A percentile compares a stretch with the other conserved stretches of the same genome.
Evolutionary conservation across 169 alveolate species (phyloP).

Genomic region (Eimeria acervulina): DNA sequence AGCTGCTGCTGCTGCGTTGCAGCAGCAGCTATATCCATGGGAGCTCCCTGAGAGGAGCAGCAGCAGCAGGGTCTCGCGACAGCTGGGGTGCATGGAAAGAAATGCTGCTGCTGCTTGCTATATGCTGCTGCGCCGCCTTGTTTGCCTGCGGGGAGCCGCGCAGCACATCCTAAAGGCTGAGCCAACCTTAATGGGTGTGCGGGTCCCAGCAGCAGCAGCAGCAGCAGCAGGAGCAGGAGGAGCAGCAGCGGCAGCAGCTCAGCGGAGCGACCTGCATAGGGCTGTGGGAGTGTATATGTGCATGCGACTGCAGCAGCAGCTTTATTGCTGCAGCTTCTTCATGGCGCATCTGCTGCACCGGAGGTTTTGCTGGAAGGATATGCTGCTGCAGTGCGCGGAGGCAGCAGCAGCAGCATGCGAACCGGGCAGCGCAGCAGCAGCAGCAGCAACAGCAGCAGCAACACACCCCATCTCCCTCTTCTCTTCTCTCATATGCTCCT

Average conservation of each 20-base stretch:
- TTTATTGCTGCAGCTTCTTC: constrained; percentile 71
- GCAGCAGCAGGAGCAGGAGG: constrained; percentile 58
- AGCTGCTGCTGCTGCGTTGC: constrained; percentile 9
- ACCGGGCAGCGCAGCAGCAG: background rate
- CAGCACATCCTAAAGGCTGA: constrained; percentile 46
- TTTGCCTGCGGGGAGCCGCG: constrained; percentile 9
- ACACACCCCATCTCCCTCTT: constrained; percentile 72
- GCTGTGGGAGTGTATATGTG: constrained; percentile 28
- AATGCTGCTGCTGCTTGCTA: constrained; percentile 32
- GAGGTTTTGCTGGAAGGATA: background rate
- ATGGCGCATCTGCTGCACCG: constrained; percentile 80
- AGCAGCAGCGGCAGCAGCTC: constrained; percentile 47
- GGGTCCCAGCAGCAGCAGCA: constrained; percentile 38
- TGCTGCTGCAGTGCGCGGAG: constrained; percentile 49
- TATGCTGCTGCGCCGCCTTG: constrained; percentile 4
- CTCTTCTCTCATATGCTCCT: constrained; percentile 50
- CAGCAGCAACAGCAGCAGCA: constrained; percentile 20
- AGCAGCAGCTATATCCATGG: constrained; percentile 22
- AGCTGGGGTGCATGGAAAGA: background rate
- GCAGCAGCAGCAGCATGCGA: constrained; percentile 45
- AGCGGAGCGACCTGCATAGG: constrained; percentile 13
- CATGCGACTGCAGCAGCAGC: constrained; percentile 80
- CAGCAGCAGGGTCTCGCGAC: constrained; percentile 38
- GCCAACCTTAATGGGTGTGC: background rate
- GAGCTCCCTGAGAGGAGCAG: background rate